These are phyloP conservation scores for Bauhinia variegata DNA, from an alignment of 306 rosid genomes.

Conservation along the genomic window DNA sequence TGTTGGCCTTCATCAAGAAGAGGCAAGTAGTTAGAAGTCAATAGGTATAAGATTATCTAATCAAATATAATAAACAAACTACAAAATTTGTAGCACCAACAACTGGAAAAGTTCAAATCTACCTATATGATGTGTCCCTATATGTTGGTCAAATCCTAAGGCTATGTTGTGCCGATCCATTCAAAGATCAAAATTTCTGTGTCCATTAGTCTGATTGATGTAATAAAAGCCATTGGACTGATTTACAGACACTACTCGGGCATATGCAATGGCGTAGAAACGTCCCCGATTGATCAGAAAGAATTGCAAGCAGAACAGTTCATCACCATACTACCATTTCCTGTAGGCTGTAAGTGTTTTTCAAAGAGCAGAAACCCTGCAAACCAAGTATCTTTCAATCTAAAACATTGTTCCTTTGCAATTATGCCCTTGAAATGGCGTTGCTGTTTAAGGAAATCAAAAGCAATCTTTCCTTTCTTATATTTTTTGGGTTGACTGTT, in stretches of 20 bases:
- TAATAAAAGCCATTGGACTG: slow-evolving; percentile 3
- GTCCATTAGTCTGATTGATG: not conserved
- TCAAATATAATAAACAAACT: too few species aligned
- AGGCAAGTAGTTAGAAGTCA: too few species aligned
- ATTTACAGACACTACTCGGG: not conserved
- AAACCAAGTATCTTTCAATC: not conserved
- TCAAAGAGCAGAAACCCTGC: not conserved
- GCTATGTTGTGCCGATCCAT: not conserved
- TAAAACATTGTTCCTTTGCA: not conserved
- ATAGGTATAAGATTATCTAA: too few species aligned
- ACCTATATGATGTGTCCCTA: not conserved
- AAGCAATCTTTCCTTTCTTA: not conserved
- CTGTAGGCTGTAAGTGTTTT: not conserved
- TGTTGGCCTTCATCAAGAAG: not conserved
- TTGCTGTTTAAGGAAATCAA: not conserved
- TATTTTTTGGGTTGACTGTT: too few species aligned
- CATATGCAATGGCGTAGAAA: slow-evolving; percentile 1
- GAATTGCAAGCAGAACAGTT: not conserved
- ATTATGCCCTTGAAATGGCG: not conserved
- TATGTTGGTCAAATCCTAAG: not conserved
- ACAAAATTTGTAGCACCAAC: not conserved
- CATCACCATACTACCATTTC: not conserved
- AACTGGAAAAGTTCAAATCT: not conserved
- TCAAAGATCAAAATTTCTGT: not conserved
- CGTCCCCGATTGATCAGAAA: not conserved